Conservation (phyloP, 148 eudicot genomes). For the Rhododendron griersonianum region DNA sequence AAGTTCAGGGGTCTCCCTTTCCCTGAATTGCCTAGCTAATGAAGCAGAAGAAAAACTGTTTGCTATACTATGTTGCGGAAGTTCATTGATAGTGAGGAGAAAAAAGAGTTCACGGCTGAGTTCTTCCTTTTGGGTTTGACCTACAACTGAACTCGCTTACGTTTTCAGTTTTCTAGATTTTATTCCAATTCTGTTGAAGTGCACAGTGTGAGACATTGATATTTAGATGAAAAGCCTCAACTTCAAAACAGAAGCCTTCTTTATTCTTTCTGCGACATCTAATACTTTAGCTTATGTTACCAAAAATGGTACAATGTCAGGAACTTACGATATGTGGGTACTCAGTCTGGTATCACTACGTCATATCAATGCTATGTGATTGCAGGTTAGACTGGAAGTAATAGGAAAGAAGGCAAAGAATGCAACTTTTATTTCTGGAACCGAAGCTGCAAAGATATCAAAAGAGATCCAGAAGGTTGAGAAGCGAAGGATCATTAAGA, state of each 20-base stretch:
- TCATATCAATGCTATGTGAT: not conserved
- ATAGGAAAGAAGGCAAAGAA: constrained; percentile 95
- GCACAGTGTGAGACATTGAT: not conserved
- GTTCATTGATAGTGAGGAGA: not conserved
- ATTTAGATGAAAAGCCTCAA: not conserved
- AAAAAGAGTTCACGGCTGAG: not conserved
- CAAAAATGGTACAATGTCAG: not conserved
- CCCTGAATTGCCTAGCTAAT: not conserved
- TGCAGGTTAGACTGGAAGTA: constrained; percentile 85
- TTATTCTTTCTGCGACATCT: not conserved
- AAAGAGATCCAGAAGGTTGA: constrained; percentile 97
- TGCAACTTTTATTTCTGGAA: constrained; percentile 89
- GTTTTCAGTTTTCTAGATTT: not conserved
- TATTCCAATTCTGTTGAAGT: not conserved
- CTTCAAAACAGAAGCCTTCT: not conserved
- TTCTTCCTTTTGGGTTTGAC: not conserved
- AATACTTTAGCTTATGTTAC: not conserved
- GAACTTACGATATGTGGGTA: not conserved
- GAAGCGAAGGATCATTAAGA: constrained; percentile 84
- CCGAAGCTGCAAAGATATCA: constrained; percentile 88
- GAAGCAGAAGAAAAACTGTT: not conserved
- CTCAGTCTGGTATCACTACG: not conserved
- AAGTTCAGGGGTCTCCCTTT: not conserved
- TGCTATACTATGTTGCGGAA: not conserved
- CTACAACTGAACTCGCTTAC: not conserved